A percentile compares a stretch with the other conserved stretches of the same genome.
Evolutionary conservation across 2,329 filamentous ascomycete species (phyloP).

Genomic region (Arthrobotrys entomopaga): DNA sequence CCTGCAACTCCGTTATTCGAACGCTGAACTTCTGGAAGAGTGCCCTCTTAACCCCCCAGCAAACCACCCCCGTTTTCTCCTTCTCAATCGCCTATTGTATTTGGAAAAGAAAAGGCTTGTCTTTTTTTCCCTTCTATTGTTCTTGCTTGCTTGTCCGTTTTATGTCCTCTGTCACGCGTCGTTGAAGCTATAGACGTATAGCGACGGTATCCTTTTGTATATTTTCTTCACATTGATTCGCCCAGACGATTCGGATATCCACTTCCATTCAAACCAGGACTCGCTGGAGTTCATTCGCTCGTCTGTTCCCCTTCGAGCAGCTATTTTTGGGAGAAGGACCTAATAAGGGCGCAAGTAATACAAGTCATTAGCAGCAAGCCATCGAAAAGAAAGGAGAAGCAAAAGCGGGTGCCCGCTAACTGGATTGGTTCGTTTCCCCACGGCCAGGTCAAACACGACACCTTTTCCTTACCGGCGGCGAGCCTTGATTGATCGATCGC

Average conservation of each 20-base stretch:
- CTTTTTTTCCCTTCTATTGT: background rate
- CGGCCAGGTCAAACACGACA: slow-evolving; percentile 15
- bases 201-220: slow-evolving; percentile 13
- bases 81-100: slow-evolving; percentile 5
- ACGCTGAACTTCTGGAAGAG: too few species aligned
- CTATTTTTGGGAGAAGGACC: slow-evolving; percentile 42
- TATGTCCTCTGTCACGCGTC: slow-evolving; percentile 10
- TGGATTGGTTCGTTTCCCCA: slow-evolving; percentile 16
- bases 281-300: background rate
- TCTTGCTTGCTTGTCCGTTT: background rate
- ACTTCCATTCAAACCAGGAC: background rate
- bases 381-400: slow-evolving; percentile 1
- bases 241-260: background rate
- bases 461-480: slow-evolving; percentile 10
- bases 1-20: background rate
- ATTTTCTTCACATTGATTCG: background rate
- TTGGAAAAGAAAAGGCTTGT: background rate
- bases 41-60: slow-evolving; percentile 3
- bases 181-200: slow-evolving; percentile 2
- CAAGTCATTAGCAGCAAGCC: background rate
- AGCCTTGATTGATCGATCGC: background rate
- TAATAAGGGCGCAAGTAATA: background rate
- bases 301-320: slow-evolving; percentile 15
- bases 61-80: slow-evolving; percentile 11
- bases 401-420: slow-evolving; percentile 12